Conservation (phyloP, 75 land plant genomes). For the Larix kaempferi region DNA sequence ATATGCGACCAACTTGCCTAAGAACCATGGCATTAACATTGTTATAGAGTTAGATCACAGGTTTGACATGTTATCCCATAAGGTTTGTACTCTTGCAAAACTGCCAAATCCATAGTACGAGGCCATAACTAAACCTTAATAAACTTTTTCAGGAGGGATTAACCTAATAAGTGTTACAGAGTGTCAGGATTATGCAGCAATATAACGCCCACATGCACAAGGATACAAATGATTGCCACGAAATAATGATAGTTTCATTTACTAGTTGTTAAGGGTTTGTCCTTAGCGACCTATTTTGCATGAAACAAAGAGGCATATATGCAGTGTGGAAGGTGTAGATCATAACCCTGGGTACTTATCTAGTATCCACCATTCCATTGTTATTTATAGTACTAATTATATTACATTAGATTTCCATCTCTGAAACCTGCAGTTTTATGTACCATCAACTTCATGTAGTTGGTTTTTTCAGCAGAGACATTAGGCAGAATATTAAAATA, state of each 20-base stretch:
- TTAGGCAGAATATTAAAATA: constrained; percentile 80
- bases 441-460: constrained; percentile 71
- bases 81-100: not conserved
- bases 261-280: not conserved
- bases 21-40: not conserved
- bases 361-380: not conserved
- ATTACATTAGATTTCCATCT: constrained; percentile 1
- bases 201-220: not conserved
- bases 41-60: not conserved
- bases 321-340: no score
- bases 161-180: not conserved
- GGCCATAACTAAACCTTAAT: not conserved
- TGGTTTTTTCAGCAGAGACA: constrained; percentile 67
- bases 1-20: not conserved
- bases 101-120: not conserved
- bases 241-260: not conserved
- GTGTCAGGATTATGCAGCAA: not conserved
- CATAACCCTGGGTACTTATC: not conserved
- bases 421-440: not conserved
- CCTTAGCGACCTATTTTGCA: not conserved
- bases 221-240: not conserved
- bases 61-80: not conserved
- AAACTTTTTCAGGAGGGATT: not conserved
- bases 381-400: not conserved
- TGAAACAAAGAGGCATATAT: not conserved